phyloP scores from a whole-genome alignment of 345 rosid species.

The Lepidium sativum region DNA sequence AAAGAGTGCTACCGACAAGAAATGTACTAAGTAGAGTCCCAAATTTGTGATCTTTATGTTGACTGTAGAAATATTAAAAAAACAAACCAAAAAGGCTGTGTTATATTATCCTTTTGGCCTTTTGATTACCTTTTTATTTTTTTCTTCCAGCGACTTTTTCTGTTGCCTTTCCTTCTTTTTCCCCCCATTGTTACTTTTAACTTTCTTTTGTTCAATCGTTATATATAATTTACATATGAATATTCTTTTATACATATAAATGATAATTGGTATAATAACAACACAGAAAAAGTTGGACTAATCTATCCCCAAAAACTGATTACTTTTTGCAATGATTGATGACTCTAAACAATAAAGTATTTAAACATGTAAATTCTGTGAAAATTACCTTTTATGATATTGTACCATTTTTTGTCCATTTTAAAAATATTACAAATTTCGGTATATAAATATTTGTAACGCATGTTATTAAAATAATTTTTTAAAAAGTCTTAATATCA shows the following conservation, averaged over 20 bases:
- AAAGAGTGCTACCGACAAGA: neutral
- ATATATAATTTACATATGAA: neutral
- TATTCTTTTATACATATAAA: neutral
- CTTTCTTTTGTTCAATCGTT: neutral
- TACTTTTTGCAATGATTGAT: neutral
- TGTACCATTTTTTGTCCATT: too few species aligned
- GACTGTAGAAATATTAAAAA: neutral
- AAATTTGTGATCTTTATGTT: neutral
- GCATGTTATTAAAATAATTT: too few species aligned
- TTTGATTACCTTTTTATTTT: constrained; percentile 8
- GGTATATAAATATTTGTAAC: too few species aligned
- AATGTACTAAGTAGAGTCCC: too few species aligned
- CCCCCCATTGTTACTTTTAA: neutral
- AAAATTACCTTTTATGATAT: too few species aligned
- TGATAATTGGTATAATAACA: neutral
- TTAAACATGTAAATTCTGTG: too few species aligned
- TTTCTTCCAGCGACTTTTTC: neutral
- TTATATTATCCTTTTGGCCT: neutral
- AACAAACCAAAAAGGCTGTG: neutral
- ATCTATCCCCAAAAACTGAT: neutral
- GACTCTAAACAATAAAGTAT: too few species aligned
- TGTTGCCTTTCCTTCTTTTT: neutral
- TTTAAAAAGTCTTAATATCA: too few species aligned
- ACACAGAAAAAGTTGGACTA: neutral
- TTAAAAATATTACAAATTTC: too few species aligned